phyloP scores from a whole-genome alignment of 805 yeast species.

The Schizosaccharomyces cryophilus region DNA sequence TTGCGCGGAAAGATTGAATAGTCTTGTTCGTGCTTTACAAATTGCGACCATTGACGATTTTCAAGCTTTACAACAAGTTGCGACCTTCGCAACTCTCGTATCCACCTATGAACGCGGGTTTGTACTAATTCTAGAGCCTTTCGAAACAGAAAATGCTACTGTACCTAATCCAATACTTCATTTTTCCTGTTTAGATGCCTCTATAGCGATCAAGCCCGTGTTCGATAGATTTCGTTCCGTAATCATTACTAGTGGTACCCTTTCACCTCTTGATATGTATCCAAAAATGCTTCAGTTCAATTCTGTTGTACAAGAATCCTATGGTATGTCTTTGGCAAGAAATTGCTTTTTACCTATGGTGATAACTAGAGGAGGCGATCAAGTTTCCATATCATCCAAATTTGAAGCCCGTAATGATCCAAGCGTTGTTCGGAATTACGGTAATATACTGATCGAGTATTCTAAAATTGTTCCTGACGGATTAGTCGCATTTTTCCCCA shows the following conservation, averaged over 20 bases:
- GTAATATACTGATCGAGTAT: conserved; percentile 73
- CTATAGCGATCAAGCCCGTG: conserved; percentile 90
- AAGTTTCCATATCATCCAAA: conserved; percentile 85
- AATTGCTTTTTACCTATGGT: conserved; percentile 84
- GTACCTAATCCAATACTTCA: conserved; percentile 91
- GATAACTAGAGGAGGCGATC: conserved; percentile 94
- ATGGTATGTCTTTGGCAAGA: conserved; percentile 83
- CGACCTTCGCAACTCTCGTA: conserved; percentile 86
- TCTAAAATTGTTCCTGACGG: conserved; percentile 95
- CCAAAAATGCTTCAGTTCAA: conserved; percentile 89
- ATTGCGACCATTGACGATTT: conserved; percentile 74
- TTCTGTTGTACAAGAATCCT: conserved; percentile 81
- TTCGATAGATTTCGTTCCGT: conserved; percentile 83
- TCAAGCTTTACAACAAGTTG: conserved; percentile 79
- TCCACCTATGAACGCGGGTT: conserved; percentile 90
- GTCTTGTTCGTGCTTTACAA: conserved; percentile 73
- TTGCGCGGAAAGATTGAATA: conserved; percentile 73
- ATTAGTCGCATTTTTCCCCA: conserved; percentile 89
- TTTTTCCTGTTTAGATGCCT: conserved; percentile 88
- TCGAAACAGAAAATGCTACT: conserved; percentile 78
- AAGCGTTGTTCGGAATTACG: conserved; percentile 89
- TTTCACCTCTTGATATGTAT: conserved; percentile 95
- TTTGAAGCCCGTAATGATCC: conserved; percentile 96
- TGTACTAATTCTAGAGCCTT: conserved; percentile 77
- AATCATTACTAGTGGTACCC: conserved; percentile 90